Evolutionary conservation across 2,329 filamentous ascomycete genomes (phyloP).

Genomic region (Penicillium vulpinum): DNA sequence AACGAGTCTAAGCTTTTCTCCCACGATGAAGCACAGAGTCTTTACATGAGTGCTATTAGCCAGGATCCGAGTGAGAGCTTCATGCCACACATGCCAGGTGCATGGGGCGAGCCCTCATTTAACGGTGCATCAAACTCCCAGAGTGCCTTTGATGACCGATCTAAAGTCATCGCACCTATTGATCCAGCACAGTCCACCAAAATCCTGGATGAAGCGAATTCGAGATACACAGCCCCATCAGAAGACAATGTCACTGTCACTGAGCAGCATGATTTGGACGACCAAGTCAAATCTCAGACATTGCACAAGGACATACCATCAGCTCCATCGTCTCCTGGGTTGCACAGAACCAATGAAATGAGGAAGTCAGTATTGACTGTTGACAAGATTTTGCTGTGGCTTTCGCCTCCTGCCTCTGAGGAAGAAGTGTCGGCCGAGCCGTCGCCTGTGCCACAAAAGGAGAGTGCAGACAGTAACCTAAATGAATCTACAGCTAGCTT

Average conservation of each 20-base stretch:
- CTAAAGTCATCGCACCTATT: slow-evolving; percentile 1
- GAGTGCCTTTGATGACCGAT: background rate
- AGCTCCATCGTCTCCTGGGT: slow-evolving; percentile 13
- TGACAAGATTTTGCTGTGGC: slow-evolving; percentile 38
- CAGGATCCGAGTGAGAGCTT: slow-evolving; percentile 34
- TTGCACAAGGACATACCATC: slow-evolving; percentile 18
- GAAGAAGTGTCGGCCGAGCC: slow-evolving; percentile 9
- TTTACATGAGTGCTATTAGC: slow-evolving; percentile 60
- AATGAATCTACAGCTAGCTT: slow-evolving; percentile 24
- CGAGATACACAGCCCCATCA: slow-evolving; percentile 29
- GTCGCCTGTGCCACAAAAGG: slow-evolving; percentile 10
- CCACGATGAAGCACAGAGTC: slow-evolving; percentile 52
- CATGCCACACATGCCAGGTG: slow-evolving; percentile 43
- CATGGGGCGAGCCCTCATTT: slow-evolving; percentile 43
- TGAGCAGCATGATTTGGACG: slow-evolving; percentile 9
- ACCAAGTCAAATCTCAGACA: slow-evolving; percentile 11
- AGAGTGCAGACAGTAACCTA: slow-evolving; percentile 18
- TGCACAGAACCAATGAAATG: slow-evolving; percentile 29
- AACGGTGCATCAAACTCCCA: slow-evolving; percentile 14
- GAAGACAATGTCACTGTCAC: slow-evolving; percentile 14
- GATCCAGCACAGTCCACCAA: background rate
- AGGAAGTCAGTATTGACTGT: slow-evolving; percentile 39
- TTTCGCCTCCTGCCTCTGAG: slow-evolving; percentile 30
- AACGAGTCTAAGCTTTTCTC: slow-evolving; percentile 50
- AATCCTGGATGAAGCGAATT: slow-evolving; percentile 27